Conservation (phyloP, 164 flowering plant genomes). For the Malania oleifera region DNA sequence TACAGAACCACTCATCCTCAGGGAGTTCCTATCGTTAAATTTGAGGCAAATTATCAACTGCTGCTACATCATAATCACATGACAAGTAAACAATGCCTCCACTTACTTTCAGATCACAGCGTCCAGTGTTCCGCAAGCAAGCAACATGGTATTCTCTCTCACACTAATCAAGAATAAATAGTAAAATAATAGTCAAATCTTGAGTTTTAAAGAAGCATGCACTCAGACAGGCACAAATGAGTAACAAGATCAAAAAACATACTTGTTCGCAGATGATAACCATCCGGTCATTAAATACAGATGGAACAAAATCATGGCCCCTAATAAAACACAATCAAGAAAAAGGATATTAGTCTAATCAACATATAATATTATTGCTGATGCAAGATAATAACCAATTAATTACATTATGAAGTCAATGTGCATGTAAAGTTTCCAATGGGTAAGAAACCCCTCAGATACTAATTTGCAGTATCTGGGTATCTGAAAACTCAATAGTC, state of each 20-base stretch:
- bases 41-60: background rate
- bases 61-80: background rate
- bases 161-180: conserved; percentile 47
- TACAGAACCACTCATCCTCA: conserved; percentile 83
- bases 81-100: background rate
- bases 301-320: conserved; percentile 66
- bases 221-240: background rate
- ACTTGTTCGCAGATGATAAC: conserved; percentile 93
- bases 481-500: too few relatives aligned
- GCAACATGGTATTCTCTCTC: conserved; percentile 92
- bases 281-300: conserved; percentile 65
- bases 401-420: too few relatives aligned
- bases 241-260: conserved; percentile 15
- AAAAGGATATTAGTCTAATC: conserved; percentile 3
- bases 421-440: background rate
- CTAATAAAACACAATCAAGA: conserved; percentile 26
- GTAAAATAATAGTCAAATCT: conserved; percentile 9
- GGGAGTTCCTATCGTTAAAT: conserved; percentile 63
- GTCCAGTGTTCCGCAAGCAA: conserved; percentile 62
- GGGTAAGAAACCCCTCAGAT: background rate
- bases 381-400: background rate
- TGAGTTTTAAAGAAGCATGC: too few relatives aligned
- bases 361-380: background rate
- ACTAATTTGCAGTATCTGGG: too few relatives aligned
- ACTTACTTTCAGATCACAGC: conserved; percentile 74